A percentile compares a stretch with the other conserved stretches of the same genome.
These are phyloP conservation scores for Vickermania spadyakhi DNA, from an alignment of 208 protist genomes.

Conservation along the genomic window DNA sequence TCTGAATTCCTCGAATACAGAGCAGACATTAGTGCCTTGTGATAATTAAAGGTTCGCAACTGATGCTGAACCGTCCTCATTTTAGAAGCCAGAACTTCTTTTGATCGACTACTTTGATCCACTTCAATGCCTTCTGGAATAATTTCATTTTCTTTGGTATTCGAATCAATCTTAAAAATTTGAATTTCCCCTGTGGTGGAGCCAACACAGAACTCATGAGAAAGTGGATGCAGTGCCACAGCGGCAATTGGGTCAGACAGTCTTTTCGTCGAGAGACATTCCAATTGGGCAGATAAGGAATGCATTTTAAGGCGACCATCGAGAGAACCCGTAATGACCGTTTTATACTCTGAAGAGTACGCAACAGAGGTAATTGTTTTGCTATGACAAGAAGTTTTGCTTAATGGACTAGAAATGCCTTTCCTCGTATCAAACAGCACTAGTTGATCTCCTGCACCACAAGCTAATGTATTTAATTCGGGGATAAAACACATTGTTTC, in stretches of 20 bases:
- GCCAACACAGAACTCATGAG: constrained; percentile 63
- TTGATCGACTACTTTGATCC: background rate
- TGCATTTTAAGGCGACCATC: constrained; percentile 83
- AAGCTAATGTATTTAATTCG: constrained; percentile 22
- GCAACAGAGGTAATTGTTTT: constrained; percentile 65
- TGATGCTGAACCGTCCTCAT: constrained; percentile 54
- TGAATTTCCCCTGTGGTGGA: constrained; percentile 44
- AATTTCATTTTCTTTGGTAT: constrained; percentile 12
- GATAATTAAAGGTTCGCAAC: constrained; percentile 61
- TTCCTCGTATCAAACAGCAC: constrained; percentile 64
- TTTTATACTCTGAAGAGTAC: constrained; percentile 51
- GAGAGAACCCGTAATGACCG: constrained; percentile 56
- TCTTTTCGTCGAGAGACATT: constrained; percentile 48
- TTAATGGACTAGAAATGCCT: constrained; percentile 29
- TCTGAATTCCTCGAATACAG: constrained; percentile 67
- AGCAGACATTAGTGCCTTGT: constrained; percentile 60
- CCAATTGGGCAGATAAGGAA: constrained; percentile 26
- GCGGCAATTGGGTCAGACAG: constrained; percentile 49
- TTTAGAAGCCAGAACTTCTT: constrained; percentile 29
- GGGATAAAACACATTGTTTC: constrained; percentile 46
- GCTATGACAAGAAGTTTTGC: constrained; percentile 59
- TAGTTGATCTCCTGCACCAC: constrained; percentile 44
- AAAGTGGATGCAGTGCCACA: constrained; percentile 54
- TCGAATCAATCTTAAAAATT: constrained; percentile 40
- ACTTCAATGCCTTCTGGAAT: background rate